A percentile compares a stretch with the other conserved stretches of the same genome.
phyloP scores from a whole-genome alignment of 306 rosid genomes.

The Cicer cuneatum region DNA sequence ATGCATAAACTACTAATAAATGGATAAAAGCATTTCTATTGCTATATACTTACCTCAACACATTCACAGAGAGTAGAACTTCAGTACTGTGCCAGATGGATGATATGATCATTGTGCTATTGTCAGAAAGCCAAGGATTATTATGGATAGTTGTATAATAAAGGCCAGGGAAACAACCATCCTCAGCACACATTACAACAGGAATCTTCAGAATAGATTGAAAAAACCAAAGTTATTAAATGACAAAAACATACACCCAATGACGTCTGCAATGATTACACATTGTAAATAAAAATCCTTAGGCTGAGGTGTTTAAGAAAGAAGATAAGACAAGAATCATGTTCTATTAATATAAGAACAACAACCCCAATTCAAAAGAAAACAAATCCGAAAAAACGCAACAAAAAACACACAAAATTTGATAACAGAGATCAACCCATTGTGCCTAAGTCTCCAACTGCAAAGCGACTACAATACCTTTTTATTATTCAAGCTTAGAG shows the following conservation, averaged over 20 bases:
- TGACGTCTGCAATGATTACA: neutral
- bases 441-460: too few relatives aligned
- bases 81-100: constrained; percentile 75
- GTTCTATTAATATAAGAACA: too few relatives aligned
- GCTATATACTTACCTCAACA: constrained; percentile 60
- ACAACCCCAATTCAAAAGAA: too few relatives aligned
- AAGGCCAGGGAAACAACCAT: constrained; percentile 86
- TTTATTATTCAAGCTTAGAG: too few relatives aligned
- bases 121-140: constrained; percentile 87
- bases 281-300: too few relatives aligned
- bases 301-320: too few relatives aligned
- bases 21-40: constrained; percentile 17
- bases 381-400: too few relatives aligned
- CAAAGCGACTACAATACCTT: too few relatives aligned
- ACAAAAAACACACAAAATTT: too few relatives aligned
- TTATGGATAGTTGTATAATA: constrained; percentile 57
- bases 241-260: neutral
- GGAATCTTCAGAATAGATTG: constrained; percentile 64
- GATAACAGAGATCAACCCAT: too few relatives aligned
- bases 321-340: too few relatives aligned
- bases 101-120: constrained; percentile 69
- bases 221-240: constrained; percentile 19
- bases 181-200: constrained; percentile 72
- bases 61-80: constrained; percentile 80
- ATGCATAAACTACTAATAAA: too few relatives aligned